Evolutionary conservation across 2,329 filamentous ascomycete genomes (phyloP), one percentile per base, ranked within the genome.

Genomic region (Fusarium sp.): DNA sequence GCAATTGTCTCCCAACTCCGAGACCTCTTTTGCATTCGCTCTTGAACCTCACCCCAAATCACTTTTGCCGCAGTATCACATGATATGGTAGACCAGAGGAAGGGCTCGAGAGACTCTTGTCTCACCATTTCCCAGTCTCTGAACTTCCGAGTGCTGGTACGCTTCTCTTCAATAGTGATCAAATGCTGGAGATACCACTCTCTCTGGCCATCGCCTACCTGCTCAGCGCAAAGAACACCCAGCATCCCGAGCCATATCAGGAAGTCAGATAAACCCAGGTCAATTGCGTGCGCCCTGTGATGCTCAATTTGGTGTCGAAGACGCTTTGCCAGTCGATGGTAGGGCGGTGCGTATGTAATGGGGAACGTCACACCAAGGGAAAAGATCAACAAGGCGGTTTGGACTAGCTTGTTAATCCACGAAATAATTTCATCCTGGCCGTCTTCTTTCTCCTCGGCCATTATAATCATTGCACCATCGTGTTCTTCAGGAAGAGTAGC

Each of bases 91-190:
- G 58, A 54, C 58, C 58, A 62, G 0, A 62, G 0, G 3, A 61
- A 28, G 0, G 41, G 28, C 0, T 26, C 24, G 1, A 62, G 2
- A 0, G 58, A 54, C 5, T 47, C 35, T 37, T 4, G 7, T 0
- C 41, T 46, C 2, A 32, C 17, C 1, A 1, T 0, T 2, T 10
- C 20, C 54, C 54, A 60, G 0, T 8, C 4, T 2, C 56, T 46
- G 3, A 0, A 5, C 0, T 2, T n/a, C 0, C 0, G 3, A 6
- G 9, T 6, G 2, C 14, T 0, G 7, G 2, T 1, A 7, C 15
- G 40, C 8, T 15, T 10, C 6, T 2, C 8, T 5, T 62, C 58
- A 0, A 43, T 7, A 0, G 8, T 19, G 5, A 7, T 5, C 0
- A 47, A 14, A 9, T 47, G 35, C 3, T 4, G 1, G 5, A 43